These are phyloP conservation scores for Pleurotus djamor DNA, from an alignment of 768 basidiomycete genomes.

Conservation along the genomic window DNA sequence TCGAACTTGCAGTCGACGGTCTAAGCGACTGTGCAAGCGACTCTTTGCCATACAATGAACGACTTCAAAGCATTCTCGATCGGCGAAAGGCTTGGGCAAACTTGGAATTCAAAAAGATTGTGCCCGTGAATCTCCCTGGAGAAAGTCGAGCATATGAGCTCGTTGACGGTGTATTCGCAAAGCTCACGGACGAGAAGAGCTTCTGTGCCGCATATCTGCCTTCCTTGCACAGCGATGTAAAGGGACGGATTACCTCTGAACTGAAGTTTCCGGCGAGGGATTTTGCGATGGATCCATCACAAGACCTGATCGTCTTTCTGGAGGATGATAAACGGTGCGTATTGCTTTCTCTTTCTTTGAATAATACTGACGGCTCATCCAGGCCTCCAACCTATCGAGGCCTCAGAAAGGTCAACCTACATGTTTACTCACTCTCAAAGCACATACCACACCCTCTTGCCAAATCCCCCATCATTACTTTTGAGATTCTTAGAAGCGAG, in stretches of 20 bases:
- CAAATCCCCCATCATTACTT: conserved; percentile 19
- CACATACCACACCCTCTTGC: conserved; percentile 42
- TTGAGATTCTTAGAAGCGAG: conserved; percentile 16
- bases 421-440: conserved; percentile 42
- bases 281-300: conserved; percentile 66
- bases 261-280: conserved; percentile 44
- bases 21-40: conserved; percentile 20
- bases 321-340: conserved; percentile 18
- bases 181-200: conserved; percentile 22
- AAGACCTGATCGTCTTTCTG: conserved; percentile 53
- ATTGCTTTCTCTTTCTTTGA: background rate
- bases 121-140: conserved; percentile 12
- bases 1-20: conserved; percentile 36
- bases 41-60: conserved; percentile 13
- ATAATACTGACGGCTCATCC: background rate
- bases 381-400: conserved; percentile 8
- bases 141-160: conserved; percentile 51
- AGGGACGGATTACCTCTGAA: conserved; percentile 24
- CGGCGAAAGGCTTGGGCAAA: conserved; percentile 20
- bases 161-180: conserved; percentile 57
- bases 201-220: conserved; percentile 23
- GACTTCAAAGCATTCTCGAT: conserved; percentile 15
- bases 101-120: conserved; percentile 15
- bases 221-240: conserved; percentile 15
- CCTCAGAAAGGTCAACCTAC: conserved; percentile 21